Evolutionary conservation across 1,284 basidiomycete genomes (phyloP).

Genomic region (Trametes pubescens): DNA sequence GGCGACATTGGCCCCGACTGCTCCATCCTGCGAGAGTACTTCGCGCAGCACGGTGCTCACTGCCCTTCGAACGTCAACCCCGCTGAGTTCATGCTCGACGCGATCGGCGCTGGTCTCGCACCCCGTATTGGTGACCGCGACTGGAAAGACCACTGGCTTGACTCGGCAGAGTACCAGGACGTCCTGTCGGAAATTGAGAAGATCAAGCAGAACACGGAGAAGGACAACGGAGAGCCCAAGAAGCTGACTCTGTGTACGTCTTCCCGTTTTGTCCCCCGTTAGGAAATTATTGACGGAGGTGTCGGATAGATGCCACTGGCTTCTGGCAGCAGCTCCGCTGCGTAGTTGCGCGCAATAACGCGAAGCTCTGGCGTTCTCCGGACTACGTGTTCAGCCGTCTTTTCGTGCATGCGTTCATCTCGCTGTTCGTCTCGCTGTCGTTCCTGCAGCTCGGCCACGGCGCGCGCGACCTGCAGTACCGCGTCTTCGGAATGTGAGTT

Average conservation of each 20-base stretch:
- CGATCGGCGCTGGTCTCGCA: conserved; percentile 50
- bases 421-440: conserved; percentile 83
- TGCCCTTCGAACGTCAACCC: conserved; percentile 65
- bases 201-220: conserved; percentile 45
- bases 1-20: conserved; percentile 81
- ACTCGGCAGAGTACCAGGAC: conserved; percentile 53
- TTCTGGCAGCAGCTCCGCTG: conserved; percentile 82
- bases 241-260: conserved; percentile 43
- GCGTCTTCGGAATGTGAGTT: conserved; percentile 79
- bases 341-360: conserved; percentile 79
- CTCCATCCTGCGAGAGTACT: conserved; percentile 69
- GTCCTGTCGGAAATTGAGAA: conserved; percentile 45
- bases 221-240: conserved; percentile 32
- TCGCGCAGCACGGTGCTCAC: conserved; percentile 68
- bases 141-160: conserved; percentile 71
- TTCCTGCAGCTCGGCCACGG: conserved; percentile 83
- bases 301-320: conserved; percentile 70
- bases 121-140: conserved; percentile 64
- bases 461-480: conserved; percentile 81
- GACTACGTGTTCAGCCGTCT: conserved; percentile 87
- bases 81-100: conserved; percentile 49
- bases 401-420: conserved; percentile 81
- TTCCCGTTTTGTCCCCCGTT: background rate
- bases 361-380: conserved; percentile 84
- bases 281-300: background rate